A percentile compares a stretch with the other conserved stretches of the same genome.
Conservation (phyloP, 1,139 yeast genomes). For the Pichia sp. region DNA sequence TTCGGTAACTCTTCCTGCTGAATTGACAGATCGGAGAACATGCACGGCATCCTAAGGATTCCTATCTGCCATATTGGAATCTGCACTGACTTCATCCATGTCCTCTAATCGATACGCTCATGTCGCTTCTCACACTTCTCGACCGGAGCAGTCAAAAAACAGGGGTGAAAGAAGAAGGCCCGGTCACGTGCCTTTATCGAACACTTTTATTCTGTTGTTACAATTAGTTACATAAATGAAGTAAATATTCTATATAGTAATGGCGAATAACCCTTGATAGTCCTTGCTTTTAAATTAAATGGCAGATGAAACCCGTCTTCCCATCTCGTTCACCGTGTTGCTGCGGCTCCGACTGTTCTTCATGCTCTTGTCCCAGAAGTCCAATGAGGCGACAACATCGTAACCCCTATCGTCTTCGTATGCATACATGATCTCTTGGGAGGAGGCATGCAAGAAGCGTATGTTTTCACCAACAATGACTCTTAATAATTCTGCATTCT, state of each 20-base stretch:
- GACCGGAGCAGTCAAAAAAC: not conserved
- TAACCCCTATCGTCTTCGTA: conserved; percentile 86
- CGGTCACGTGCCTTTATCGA: not conserved
- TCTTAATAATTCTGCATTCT: conserved; percentile 75
- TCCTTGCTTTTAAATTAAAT: not conserved
- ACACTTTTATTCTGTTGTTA: not conserved
- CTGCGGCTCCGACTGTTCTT: conserved; percentile 21
- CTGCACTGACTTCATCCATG: not conserved
- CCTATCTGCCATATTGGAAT: not conserved
- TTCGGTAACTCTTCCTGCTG: not conserved
- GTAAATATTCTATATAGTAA: not conserved
- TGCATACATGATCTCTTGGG: conserved; percentile 90
- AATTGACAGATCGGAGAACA: not conserved
- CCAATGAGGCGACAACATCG: conserved; percentile 87
- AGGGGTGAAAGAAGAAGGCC: not conserved
- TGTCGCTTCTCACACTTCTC: not conserved
- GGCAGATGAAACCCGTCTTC: conserved; percentile 1
- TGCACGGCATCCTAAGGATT: not conserved
- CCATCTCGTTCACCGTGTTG: conserved; percentile 8
- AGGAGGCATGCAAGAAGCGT: conserved; percentile 79
- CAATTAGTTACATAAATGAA: not conserved
- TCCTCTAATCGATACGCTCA: not conserved
- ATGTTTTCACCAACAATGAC: conserved; percentile 96
- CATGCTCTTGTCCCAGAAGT: conserved; percentile 63
- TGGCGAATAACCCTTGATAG: not conserved